These are phyloP conservation scores for Suillus spraguei DNA, from an alignment of 768 basidiomycete genomes.

Conservation along the genomic window DNA sequence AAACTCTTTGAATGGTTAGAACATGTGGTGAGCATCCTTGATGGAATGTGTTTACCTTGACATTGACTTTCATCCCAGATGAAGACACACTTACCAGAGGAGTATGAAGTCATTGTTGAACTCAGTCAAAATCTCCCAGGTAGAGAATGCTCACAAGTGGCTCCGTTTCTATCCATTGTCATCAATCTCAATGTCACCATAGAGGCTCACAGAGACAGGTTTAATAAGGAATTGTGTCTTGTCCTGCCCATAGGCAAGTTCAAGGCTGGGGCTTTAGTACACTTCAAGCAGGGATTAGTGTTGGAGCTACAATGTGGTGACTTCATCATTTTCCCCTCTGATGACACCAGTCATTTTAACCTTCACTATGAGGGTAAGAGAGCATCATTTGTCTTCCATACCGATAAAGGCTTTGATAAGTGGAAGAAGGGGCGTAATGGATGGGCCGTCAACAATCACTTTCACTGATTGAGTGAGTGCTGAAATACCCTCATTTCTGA, in stretches of 20 bases:
- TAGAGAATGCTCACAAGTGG: background rate
- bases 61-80: background rate
- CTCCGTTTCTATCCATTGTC: constrained; percentile 5
- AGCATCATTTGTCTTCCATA: constrained; percentile 14
- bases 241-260: constrained; percentile 3
- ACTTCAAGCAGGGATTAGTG: constrained; percentile 12
- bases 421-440: background rate
- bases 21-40: background rate
- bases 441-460: background rate
- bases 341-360: constrained; percentile 13
- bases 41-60: too few relatives aligned
- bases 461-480: background rate
- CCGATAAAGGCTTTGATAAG: constrained; percentile 6
- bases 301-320: constrained; percentile 10
- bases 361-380: constrained; percentile 10
- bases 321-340: constrained; percentile 9
- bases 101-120: constrained; percentile 1
- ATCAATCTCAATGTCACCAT: constrained; percentile 15
- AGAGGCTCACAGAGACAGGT: constrained; percentile 9
- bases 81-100: constrained; percentile 1
- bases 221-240: background rate
- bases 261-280: constrained; percentile 8
- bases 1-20: background rate
- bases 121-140: constrained; percentile 1
- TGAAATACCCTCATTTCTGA: too few relatives aligned